Conservation (phyloP, 2,329 filamentous ascomycete genomes). For the Daldinia sp. region DNA sequence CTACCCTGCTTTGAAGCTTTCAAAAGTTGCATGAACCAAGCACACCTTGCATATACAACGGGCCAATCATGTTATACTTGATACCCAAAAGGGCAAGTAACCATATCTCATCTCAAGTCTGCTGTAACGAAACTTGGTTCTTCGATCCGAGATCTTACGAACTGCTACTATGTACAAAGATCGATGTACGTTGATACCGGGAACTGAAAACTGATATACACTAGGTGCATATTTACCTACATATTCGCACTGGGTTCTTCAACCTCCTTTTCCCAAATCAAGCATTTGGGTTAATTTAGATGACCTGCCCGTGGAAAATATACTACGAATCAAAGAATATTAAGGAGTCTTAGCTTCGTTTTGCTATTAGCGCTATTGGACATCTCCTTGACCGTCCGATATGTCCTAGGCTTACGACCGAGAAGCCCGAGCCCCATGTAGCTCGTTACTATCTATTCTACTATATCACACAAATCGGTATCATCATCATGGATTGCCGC, state of each 20-base stretch:
- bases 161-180: conserved; percentile 2
- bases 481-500: neutral
- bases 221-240: too few species aligned
- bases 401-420: neutral
- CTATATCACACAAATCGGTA: neutral
- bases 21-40: conserved; percentile 15
- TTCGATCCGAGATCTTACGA: conserved; percentile 10
- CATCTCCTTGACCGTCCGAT: neutral
- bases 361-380: neutral
- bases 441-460: neutral
- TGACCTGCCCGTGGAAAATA: neutral
- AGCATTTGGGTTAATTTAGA: neutral
- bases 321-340: neutral
- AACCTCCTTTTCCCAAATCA: neutral
- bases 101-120: conserved; percentile 11
- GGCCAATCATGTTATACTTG: conserved; percentile 33
- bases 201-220: neutral
- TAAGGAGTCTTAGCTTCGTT: neutral
- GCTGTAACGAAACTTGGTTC: conserved; percentile 10
- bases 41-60: conserved; percentile 31
- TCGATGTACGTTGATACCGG: conserved; percentile 2
- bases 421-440: neutral
- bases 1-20: neutral
- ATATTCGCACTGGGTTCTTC: conserved; percentile 3
- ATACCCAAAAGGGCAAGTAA: conserved; percentile 39